Percentiles rank a stretch among this genome's conserved stretches.
These are phyloP conservation scores for Rhytidhysteron rufulum DNA, from an alignment of 2,329 filamentous ascomycete species.

Conservation along the genomic window DNA sequence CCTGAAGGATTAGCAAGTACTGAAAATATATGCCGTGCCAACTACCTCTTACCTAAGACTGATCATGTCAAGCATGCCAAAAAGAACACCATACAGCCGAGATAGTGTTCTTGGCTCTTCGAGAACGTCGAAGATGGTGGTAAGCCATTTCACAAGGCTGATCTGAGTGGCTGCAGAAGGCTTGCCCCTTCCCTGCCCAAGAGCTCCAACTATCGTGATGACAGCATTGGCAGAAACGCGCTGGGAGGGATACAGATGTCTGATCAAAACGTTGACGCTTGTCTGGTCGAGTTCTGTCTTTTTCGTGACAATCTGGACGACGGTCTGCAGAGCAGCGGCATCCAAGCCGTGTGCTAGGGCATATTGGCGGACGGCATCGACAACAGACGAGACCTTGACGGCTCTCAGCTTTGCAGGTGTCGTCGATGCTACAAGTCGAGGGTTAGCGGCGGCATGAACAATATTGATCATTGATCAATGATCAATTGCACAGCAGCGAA, in stretches of 20 bases:
- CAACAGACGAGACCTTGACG: constrained; percentile 58
- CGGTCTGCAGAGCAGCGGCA: constrained; percentile 54
- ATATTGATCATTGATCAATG: background rate
- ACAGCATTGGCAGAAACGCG: constrained; percentile 59
- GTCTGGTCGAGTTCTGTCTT: constrained; percentile 72
- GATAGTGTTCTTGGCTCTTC: constrained; percentile 62
- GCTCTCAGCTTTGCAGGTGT: constrained; percentile 62
- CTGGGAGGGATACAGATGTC: constrained; percentile 70
- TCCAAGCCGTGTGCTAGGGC: constrained; percentile 67
- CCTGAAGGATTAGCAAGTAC: constrained; percentile 27
- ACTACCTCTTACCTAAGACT: constrained; percentile 57
- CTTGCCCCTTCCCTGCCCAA: constrained; percentile 76
- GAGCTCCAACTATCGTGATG: constrained; percentile 63
- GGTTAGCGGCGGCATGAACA: constrained; percentile 20
- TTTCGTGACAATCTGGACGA: constrained; percentile 64
- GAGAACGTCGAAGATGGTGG: constrained; percentile 69
- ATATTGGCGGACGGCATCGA: constrained; percentile 60
- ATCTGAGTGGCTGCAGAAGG: constrained; percentile 68
- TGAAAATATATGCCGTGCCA: constrained; percentile 4
- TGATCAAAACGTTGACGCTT: constrained; percentile 64
- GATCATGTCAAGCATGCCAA: constrained; percentile 77
- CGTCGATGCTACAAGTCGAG: constrained; percentile 26
- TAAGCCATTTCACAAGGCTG: constrained; percentile 71
- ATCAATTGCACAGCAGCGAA: constrained; percentile 13
- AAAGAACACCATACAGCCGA: constrained; percentile 70